These are phyloP conservation scores for Primulina tabacum DNA, from an alignment of 257 asterid genomes.

Conservation along the genomic window DNA sequence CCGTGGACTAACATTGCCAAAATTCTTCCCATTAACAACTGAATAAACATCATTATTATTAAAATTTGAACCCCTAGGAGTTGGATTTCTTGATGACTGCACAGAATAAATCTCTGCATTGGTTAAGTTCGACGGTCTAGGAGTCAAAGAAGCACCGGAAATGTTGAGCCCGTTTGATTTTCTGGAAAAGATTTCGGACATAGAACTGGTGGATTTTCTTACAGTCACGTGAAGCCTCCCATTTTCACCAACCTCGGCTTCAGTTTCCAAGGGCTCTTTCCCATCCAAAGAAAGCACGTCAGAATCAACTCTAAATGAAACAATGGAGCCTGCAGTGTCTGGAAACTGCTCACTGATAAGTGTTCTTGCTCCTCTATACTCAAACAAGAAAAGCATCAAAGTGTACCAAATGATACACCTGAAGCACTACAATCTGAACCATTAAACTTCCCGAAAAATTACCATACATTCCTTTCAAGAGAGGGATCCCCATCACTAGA, in stretches of 20 bases:
- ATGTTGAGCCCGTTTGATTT: constrained; percentile 45
- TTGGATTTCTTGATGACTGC: constrained; percentile 70
- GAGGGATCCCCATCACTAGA: constrained; percentile 72
- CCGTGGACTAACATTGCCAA: constrained; percentile 42
- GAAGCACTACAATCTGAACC: constrained; percentile 72
- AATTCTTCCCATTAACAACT: constrained; percentile 36
- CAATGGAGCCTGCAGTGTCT: constrained; percentile 67
- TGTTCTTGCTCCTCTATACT: constrained; percentile 61
- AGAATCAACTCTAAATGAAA: constrained; percentile 69
- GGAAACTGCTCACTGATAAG: constrained; percentile 69
- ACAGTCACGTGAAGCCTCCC: constrained; percentile 71
- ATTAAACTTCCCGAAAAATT: constrained; percentile 50
- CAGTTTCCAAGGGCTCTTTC: constrained; percentile 57
- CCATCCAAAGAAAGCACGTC: constrained; percentile 73
- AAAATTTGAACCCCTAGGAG: constrained; percentile 74
- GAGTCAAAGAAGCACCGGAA: constrained; percentile 40
- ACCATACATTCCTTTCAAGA: constrained; percentile 68
- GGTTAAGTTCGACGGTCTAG: constrained; percentile 61
- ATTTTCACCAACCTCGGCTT: constrained; percentile 57
- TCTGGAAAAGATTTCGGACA: constrained; percentile 63
- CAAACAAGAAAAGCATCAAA: constrained; percentile 73
- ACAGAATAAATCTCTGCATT: constrained; percentile 76
- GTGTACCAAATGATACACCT: constrained; percentile 80
- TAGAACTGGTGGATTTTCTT: constrained; percentile 62
- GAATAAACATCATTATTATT: constrained; percentile 65